Base-by-base conservation (phyloP, 2,329 filamentous ascomycete genomes). In the Xylaria sp. region DNA sequence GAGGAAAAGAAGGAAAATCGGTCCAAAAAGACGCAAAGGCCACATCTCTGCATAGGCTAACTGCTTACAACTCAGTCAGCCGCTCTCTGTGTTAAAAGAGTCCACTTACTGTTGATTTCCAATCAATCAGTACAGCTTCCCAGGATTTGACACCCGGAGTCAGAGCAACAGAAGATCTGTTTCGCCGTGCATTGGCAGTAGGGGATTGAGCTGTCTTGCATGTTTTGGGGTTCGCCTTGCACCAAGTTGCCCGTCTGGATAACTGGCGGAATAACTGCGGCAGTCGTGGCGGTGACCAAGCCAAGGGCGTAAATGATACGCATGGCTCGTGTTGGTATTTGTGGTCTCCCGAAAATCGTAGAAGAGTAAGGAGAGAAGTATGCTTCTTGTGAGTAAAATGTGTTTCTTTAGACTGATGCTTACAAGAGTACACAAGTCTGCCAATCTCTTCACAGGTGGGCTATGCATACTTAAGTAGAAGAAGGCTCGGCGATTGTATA, bases 91-190 rank as follows among this genome's bases (percentile, higher is more conserved):
- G 11, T 31, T 31, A 5, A 4, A 9, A 17, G 13, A 65, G 28
- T 7, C 28, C 3, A 46, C 63, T 59, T 53, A 63, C 67, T 10
- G 10, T 54, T 28, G 17, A 4, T 20, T 56, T n/a, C 33, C 3
- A 48, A 31, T 65, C n/a, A 65, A 6, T 13, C 6, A 57, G 46
- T 42, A 49, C 67, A 69, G 33, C 28, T 9, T 23, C 64, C 67
- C 6, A 63, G 33, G 23, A 7, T 1, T 17, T 57, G 40, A 17
- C 68, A 70, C 2, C 66, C 66, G 17, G 48, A 40, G 53, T 70
- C 66, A 6, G 68, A 68, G 63, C 68, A 68, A 13, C 68, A 68
- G 4, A 63, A 13, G 9, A 70, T 42, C 59, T 36, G 31, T n/a
- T 26, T 17, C 9, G 44, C 62, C 2, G 66, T 63, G 31, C 68